These are phyloP conservation scores for Diospyros lotus DNA, from an alignment of 148 eudicot genomes.

Conservation along the genomic window DNA sequence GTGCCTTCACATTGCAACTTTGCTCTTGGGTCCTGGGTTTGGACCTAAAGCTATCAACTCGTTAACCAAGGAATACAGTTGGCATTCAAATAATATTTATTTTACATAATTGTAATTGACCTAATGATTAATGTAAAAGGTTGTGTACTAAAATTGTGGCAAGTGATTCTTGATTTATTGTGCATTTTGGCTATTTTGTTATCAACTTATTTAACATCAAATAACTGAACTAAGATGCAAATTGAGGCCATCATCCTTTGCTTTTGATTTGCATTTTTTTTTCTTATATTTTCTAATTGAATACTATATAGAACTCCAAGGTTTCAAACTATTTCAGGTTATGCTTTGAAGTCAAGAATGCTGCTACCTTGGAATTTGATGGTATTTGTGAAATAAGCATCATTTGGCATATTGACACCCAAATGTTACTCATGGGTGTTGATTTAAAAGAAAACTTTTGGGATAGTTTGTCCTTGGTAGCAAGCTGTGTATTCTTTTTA, in stretches of 20 bases:
- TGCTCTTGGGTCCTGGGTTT: neutral
- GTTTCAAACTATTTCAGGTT: neutral
- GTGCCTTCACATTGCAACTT: neutral
- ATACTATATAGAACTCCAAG: neutral
- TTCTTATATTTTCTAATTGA: no score
- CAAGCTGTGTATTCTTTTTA: neutral
- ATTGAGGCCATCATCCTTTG: neutral
- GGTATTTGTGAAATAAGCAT: neutral
- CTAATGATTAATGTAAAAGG: neutral
- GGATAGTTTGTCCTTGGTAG: no score
- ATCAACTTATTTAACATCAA: neutral
- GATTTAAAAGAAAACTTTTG: neutral
- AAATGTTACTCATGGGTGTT: neutral
- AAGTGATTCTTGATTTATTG: neutral
- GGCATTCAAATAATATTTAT: neutral
- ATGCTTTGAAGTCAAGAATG: neutral
- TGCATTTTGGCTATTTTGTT: neutral
- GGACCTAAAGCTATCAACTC: neutral
- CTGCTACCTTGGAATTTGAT: neutral
- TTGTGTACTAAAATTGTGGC: neutral
- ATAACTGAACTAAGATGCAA: no score
- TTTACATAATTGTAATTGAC: no score
- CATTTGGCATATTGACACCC: neutral
- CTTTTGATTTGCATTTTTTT: neutral
- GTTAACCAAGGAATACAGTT: neutral